A percentile compares a stretch with the other conserved stretches of the same genome.
Conservation (phyloP, 116 monocot species). For the Posidonia oceanica region DNA sequence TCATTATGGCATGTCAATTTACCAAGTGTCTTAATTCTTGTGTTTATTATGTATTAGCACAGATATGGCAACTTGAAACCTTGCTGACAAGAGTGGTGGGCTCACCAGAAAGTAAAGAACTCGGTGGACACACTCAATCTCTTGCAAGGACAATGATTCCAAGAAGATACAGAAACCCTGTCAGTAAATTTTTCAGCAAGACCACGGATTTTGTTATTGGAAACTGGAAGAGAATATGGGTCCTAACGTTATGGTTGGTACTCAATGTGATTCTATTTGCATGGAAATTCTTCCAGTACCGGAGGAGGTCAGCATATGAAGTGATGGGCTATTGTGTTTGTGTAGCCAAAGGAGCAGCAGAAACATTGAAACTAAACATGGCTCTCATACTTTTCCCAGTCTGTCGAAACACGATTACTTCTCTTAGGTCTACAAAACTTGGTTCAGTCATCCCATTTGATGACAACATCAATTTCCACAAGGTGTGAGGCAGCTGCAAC, state of each 20-base stretch:
- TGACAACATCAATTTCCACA: slow-evolving; percentile 96
- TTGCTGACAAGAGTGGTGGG: slow-evolving; percentile 61
- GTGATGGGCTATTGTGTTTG: slow-evolving; percentile 95
- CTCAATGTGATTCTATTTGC: slow-evolving; percentile 44
- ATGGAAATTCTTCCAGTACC: slow-evolving; percentile 85
- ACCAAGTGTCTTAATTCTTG: too few relatives aligned
- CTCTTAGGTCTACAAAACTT: slow-evolving; percentile 65
- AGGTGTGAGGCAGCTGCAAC: slow-evolving; percentile 20
- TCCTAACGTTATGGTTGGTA: slow-evolving; percentile 49
- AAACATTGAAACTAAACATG: slow-evolving; percentile 93
- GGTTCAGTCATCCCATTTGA: slow-evolving; percentile 66
- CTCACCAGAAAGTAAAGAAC: slow-evolving; percentile 20
- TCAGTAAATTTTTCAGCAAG: slow-evolving; percentile 28
- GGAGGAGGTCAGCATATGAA: slow-evolving; percentile 42
- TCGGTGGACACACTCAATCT: slow-evolving; percentile 22
- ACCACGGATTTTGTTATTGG: slow-evolving; percentile 52
- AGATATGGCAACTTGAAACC: slow-evolving; percentile 89
- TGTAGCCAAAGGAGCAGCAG: slow-evolving; percentile 82
- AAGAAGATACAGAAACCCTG: slow-evolving; percentile 41
- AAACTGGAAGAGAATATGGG: slow-evolving; percentile 89
- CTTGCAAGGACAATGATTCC: slow-evolving; percentile 74
- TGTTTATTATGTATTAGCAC: neutral
- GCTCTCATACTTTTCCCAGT: slow-evolving; percentile 80
- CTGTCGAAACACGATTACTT: slow-evolving; percentile 75
- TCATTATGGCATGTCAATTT: too few relatives aligned